These are phyloP conservation scores for Graphilbum ipis-grandicollis DNA, from an alignment of 2,329 filamentous ascomycete genomes.

Conservation along the genomic window DNA sequence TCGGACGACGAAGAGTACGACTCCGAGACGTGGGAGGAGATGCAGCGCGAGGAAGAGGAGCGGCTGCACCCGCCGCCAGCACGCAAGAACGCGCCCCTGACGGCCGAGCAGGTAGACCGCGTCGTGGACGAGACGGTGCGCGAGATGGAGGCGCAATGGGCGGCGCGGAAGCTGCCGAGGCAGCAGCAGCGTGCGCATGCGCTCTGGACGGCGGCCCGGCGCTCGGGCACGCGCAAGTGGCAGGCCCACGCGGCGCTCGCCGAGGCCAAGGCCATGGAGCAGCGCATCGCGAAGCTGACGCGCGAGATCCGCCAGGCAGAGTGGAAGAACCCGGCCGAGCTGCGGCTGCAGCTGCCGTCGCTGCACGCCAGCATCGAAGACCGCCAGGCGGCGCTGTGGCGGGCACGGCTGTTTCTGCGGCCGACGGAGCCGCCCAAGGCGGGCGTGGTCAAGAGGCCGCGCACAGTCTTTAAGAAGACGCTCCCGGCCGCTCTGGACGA, in stretches of 20 bases:
- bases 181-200: conserved; percentile 36
- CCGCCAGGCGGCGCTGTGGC: conserved; percentile 34
- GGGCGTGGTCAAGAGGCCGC: neutral
- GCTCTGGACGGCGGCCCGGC: conserved; percentile 42
- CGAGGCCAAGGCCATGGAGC: conserved; percentile 23
- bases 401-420: conserved; percentile 18
- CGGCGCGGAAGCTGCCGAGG: conserved; percentile 35
- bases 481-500: too few species aligned
- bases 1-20: conserved; percentile 28
- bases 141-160: conserved; percentile 36
- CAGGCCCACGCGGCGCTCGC: conserved; percentile 26
- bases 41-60: conserved; percentile 35
- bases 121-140: conserved; percentile 40
- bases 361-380: conserved; percentile 51
- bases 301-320: conserved; percentile 29
- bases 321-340: conserved; percentile 33
- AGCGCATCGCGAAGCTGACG: conserved; percentile 37
- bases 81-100: conserved; percentile 17
- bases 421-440: conserved; percentile 15
- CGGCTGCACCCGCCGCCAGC: conserved; percentile 9
- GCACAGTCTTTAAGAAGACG: too few species aligned
- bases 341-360: conserved; percentile 36
- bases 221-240: conserved; percentile 18
- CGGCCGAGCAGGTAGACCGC: conserved; percentile 26
- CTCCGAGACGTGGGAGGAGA: conserved; percentile 28